phyloP scores from a whole-genome alignment of 192 early-diverging fungal species.

The Podila horticola region DNA sequence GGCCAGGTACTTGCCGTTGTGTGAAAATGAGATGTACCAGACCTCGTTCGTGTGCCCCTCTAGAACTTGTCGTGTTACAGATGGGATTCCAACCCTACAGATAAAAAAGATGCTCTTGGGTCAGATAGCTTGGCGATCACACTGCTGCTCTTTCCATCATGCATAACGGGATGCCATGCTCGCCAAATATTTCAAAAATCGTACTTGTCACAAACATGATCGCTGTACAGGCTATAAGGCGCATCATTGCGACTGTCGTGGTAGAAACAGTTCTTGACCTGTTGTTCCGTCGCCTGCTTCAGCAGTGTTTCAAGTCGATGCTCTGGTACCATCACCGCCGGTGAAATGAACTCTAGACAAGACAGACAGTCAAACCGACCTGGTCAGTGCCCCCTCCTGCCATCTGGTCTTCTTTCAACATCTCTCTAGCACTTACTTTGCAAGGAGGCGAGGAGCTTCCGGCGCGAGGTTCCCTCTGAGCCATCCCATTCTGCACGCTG shows the following conservation, averaged over 20 bases:
- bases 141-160: too few relatives aligned
- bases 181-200: not conserved
- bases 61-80: constrained; percentile 69
- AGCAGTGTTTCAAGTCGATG: constrained; percentile 85
- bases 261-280: constrained; percentile 83
- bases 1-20: constrained; percentile 88
- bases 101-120: not conserved
- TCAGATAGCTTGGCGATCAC: too few relatives aligned
- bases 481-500: constrained; percentile 86
- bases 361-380: not conserved
- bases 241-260: constrained; percentile 72
- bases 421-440: constrained; percentile 65
- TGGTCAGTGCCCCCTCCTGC: too few relatives aligned
- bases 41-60: constrained; percentile 91
- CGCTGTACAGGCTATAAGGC: constrained; percentile 68
- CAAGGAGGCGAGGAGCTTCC: constrained; percentile 65
- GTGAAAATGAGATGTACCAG: constrained; percentile 95
- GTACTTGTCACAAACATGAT: constrained; percentile 83
- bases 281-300: constrained; percentile 79
- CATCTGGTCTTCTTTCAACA: not conserved
- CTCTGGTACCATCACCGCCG: constrained; percentile 88
- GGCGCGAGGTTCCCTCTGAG: constrained; percentile 73
- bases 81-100: constrained; percentile 59
- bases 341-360: constrained; percentile 77
- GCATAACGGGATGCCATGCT: too few relatives aligned